Base-by-base conservation (phyloP, 225 moss, liverwort and hornwort genomes). In the Thuidium tamariscinum region DNA sequence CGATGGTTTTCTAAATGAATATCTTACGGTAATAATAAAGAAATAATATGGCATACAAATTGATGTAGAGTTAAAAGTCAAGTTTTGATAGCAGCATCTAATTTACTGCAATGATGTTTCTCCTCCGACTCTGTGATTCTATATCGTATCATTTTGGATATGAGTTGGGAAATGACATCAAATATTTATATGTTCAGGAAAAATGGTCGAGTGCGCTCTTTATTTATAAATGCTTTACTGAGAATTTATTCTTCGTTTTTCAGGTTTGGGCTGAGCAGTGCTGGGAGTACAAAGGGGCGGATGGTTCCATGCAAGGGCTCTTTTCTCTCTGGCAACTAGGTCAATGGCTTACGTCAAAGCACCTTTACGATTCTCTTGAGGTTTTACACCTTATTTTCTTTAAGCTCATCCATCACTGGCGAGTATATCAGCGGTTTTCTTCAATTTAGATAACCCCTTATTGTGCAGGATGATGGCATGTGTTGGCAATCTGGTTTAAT, bases 241-340 rank as follows among this genome's bases (percentile, higher is more conserved):
- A 88, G 82, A 32, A 80, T 83, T 26, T 66, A 9, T 86, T 78
- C 32, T 86, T 72, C 76, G 67, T 60, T 83, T 13, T 87, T 66
- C 90, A 92, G 92, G 68, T 90, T 63, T 92, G 90, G 90, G 66
- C 64, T 76, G 92, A 92, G 72, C 88, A 82, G 27, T 90, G 90
- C 88, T 92, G 92, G 92, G 92, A 90, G 60, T 92, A 92, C 79
- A 84, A 87, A 87, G 92, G 92, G 42, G 90, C 84, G 55, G 92
- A 90, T 87, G 90, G 92, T 84, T 75, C 86, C 46, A 90, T 90
- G 92, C 86, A 92, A 86, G 92, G 92, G 54, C 90, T 81, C 72
- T 92, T 92, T 81, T 88, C 92, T 59, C 84, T 90, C 32, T 90
- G 92, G 92, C 91, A 91, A 85, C 87, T 91, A 83, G 86, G 80